phyloP scores from a whole-genome alignment of 2,329 filamentous ascomycete species.

The Talaromyces sp. region DNA sequence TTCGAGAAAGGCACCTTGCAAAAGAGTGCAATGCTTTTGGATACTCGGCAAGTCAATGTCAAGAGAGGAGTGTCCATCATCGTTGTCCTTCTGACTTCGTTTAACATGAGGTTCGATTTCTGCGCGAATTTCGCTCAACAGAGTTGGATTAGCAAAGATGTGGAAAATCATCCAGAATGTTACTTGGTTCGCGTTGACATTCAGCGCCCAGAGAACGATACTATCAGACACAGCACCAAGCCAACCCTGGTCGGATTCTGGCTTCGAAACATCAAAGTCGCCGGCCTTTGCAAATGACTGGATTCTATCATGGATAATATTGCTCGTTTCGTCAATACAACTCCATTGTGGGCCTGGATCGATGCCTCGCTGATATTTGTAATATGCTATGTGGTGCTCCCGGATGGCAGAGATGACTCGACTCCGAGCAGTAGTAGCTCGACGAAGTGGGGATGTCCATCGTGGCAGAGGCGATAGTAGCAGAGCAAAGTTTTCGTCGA shows the following conservation, averaged over 20 bases:
- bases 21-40: not conserved
- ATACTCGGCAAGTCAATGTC: not conserved
- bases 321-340: not conserved
- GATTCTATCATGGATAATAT: not conserved
- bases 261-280: not conserved
- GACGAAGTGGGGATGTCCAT: not conserved
- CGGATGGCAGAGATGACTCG: not conserved
- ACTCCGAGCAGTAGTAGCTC: not conserved
- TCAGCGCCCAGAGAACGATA: not conserved
- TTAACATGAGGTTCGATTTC: not conserved
- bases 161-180: not conserved
- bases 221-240: not conserved
- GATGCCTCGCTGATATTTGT: not conserved
- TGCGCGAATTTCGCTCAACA: not conserved
- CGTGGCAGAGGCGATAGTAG: not conserved
- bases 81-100: not conserved
- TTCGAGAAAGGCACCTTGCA: not conserved
- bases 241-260: not conserved
- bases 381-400: not conserved
- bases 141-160: not conserved
- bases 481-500: not conserved
- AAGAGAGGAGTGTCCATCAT: not conserved
- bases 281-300: not conserved
- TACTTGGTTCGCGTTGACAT: not conserved
- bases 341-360: not conserved